Conservation (phyloP, 352 stramenopile species). For the Phytophthora boehmeriae region DNA sequence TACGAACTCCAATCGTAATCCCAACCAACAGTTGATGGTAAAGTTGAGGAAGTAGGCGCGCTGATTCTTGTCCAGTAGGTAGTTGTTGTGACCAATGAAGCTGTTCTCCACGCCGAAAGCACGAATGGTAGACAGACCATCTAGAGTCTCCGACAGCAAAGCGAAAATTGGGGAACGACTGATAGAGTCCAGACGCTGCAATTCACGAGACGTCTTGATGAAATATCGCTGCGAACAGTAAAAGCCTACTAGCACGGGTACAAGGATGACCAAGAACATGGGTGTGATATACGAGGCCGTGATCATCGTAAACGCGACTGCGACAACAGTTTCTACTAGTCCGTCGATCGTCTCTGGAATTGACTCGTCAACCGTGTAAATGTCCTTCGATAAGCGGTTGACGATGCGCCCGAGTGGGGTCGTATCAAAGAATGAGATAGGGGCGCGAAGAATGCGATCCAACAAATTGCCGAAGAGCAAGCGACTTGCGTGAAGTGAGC, state of each 20-base stretch:
- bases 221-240: constrained; percentile 90
- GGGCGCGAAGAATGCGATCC: constrained; percentile 56
- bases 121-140: constrained; percentile 94
- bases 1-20: constrained; percentile 66
- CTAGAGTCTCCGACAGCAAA: constrained; percentile 94
- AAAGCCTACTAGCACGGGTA: constrained; percentile 61
- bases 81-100: constrained; percentile 51
- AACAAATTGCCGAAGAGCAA: constrained; percentile 74
- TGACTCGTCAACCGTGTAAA: constrained; percentile 68
- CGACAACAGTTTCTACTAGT: constrained; percentile 58
- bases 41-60: constrained; percentile 73
- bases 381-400: constrained; percentile 68
- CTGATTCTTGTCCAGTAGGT: constrained; percentile 64
- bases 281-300: constrained; percentile 65
- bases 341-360: constrained; percentile 52
- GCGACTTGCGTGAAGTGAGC: constrained; percentile 60
- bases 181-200: constrained; percentile 96
- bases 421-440: constrained; percentile 75
- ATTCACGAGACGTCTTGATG: constrained; percentile 87
- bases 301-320: constrained; percentile 47
- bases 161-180: constrained; percentile 93
- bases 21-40: constrained; percentile 72
- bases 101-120: constrained; percentile 55
- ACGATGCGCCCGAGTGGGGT: constrained; percentile 69
- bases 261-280: constrained; percentile 58